These are phyloP conservation scores for Tricholoma terreum DNA, from an alignment of 768 basidiomycete species.

Conservation along the genomic window DNA sequence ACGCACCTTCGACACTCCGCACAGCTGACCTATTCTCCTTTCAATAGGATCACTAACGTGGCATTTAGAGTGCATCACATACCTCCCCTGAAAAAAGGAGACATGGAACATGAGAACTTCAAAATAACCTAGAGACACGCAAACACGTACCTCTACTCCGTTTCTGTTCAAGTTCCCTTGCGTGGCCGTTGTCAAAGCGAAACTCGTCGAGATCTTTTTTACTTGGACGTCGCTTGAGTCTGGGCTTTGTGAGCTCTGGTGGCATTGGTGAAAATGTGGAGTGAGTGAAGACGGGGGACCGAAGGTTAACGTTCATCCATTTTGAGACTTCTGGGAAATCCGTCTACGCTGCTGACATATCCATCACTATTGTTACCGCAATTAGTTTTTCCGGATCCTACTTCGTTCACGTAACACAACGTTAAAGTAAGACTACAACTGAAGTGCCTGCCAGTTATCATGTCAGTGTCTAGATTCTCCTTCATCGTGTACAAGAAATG, in stretches of 20 bases:
- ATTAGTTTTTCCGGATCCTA: too few species aligned
- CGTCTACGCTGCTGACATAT: too few species aligned
- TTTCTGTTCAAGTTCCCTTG: constrained; percentile 70
- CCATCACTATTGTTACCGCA: too few species aligned
- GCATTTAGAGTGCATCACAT: constrained; percentile 9
- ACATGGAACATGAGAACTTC: constrained; percentile 11
- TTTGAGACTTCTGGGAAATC: too few species aligned
- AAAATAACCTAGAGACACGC: neutral
- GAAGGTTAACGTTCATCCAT: neutral
- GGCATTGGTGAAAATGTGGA: constrained; percentile 39
- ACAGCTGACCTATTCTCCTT: constrained; percentile 57
- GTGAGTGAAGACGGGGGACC: neutral
- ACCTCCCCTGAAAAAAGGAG: constrained; percentile 26
- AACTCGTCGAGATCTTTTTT: constrained; percentile 51
- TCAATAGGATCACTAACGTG: constrained; percentile 1
- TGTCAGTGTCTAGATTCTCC: too few species aligned
- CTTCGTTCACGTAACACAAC: too few species aligned
- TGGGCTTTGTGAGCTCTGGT: constrained; percentile 49
- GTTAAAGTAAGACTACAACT: too few species aligned
- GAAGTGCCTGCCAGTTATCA: too few species aligned
- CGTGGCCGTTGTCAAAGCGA: constrained; percentile 49
- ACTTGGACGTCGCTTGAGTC: constrained; percentile 46
- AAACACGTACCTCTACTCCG: constrained; percentile 53
- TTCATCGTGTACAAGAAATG: too few species aligned
- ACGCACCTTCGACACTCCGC: constrained; percentile 71